Evolutionary conservation across 2,329 filamentous ascomycete species (phyloP).

Genomic region (Curvularia sp.): DNA sequence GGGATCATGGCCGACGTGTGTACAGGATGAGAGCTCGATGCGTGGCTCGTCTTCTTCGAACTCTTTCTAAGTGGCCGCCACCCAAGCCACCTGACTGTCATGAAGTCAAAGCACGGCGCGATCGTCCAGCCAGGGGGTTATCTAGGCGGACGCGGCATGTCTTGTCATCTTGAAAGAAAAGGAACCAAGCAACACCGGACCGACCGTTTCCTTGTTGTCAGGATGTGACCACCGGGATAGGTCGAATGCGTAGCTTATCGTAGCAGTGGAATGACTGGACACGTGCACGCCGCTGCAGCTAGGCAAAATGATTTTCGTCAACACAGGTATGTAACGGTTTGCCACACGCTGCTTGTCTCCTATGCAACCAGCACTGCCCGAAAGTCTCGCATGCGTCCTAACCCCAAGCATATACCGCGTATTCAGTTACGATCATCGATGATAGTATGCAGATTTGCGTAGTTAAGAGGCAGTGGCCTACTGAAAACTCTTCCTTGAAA

Average conservation of each 20-base stretch:
- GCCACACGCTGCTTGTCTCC: background rate
- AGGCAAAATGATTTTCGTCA: background rate
- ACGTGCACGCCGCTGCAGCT: background rate
- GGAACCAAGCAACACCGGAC: background rate
- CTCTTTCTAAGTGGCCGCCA: background rate
- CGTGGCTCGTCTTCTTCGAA: background rate
- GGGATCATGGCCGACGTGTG: background rate
- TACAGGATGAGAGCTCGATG: background rate
- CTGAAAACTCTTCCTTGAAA: constrained; percentile 20
- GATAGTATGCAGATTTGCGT: constrained; percentile 32
- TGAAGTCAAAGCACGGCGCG: background rate
- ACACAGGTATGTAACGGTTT: background rate
- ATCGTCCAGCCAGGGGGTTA: background rate
- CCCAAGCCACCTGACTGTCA: background rate
- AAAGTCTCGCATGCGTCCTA: constrained; percentile 15
- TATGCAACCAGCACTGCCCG: constrained; percentile 3
- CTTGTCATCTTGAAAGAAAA: background rate
- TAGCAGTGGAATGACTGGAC: background rate
- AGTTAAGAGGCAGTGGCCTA: constrained; percentile 6
- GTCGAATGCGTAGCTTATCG: background rate
- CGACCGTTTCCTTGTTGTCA: background rate
- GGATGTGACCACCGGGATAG: background rate
- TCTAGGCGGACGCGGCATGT: background rate
- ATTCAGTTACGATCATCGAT: constrained; percentile 30
- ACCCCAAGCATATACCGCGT: constrained; percentile 21